A percentile compares a stretch with the other conserved stretches of the same genome.
Evolutionary conservation across 1,284 basidiomycete genomes (phyloP).

Genomic region (Bjerkandera adusta): DNA sequence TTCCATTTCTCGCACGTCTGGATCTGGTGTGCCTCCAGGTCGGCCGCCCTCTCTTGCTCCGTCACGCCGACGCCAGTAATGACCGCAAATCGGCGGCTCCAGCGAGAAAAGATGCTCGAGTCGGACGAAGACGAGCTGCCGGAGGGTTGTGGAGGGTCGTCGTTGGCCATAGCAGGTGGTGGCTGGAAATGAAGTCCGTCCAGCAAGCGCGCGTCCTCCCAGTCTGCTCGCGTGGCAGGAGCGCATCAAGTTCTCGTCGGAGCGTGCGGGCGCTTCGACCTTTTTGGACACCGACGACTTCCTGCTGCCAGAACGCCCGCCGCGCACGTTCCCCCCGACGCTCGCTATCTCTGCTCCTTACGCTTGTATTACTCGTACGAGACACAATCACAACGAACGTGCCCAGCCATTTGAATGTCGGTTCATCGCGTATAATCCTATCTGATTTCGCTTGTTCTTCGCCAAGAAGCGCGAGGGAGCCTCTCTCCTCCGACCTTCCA

Average conservation of each 20-base stretch:
- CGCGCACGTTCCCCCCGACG: constrained; percentile 1
- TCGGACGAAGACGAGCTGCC: constrained; percentile 14
- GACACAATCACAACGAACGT: not conserved
- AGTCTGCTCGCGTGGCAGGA: not conserved
- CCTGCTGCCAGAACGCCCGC: not conserved
- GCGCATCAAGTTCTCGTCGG: constrained; percentile 8
- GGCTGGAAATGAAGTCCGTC: not conserved
- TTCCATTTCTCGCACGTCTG: constrained; percentile 58
- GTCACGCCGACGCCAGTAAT: constrained; percentile 58
- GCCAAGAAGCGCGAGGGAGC: not conserved
- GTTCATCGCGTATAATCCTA: not conserved
- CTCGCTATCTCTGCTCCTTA: not conserved
- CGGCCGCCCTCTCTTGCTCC: constrained; percentile 45
- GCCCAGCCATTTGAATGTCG: not conserved
- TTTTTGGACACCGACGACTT: not conserved
- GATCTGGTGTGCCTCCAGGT: constrained; percentile 41
- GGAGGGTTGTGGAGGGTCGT: constrained; percentile 3
- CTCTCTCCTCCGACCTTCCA: not conserved
- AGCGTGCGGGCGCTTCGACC: constrained; percentile 2
- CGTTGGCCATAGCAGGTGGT: constrained; percentile 4
- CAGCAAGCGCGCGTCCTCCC: not conserved
- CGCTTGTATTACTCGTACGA: constrained; percentile 5
- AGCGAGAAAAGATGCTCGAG: constrained; percentile 45
- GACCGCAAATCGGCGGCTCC: constrained; percentile 50
- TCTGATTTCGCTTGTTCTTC: too few relatives aligned